Evolutionary conservation across 805 yeast species (phyloP).

Genomic region (Starmerella lactis-condensi): DNA sequence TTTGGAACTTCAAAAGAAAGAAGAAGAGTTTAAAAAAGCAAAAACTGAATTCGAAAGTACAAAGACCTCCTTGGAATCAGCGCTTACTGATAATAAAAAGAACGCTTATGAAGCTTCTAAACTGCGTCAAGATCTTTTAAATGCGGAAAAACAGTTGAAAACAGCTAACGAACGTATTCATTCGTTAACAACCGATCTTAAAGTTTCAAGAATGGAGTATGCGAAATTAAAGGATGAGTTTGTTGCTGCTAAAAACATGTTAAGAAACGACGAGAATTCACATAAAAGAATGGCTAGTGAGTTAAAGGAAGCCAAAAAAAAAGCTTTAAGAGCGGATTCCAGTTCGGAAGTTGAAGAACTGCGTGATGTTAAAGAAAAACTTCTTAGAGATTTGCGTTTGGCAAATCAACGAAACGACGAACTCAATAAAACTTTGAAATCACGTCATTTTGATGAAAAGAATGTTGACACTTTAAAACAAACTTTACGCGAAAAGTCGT

Average conservation of each 20-base stretch:
- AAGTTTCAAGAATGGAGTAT: conserved; percentile 1
- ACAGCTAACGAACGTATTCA: too few species aligned
- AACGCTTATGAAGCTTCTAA: conserved; percentile 1
- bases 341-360: too few species aligned
- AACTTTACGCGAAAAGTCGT: too few species aligned
- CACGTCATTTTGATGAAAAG: not conserved
- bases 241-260: not conserved
- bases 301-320: not conserved
- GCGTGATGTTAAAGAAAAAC: not conserved
- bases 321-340: too few species aligned
- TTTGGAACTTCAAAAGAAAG: too few species aligned
- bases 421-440: not conserved
- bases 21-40: too few species aligned
- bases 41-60: conserved; percentile 1
- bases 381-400: not conserved
- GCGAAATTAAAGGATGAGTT: not conserved
- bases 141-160: conserved; percentile 10
- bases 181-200: too few species aligned
- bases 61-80: not conserved
- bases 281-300: not conserved
- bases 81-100: conserved; percentile 2
- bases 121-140: conserved; percentile 6
- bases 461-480: not conserved
- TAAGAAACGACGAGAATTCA: not conserved
- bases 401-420: not conserved